These are phyloP conservation scores for Yamadazyma olivae DNA, from an alignment of 805 yeast species.

Conservation along the genomic window DNA sequence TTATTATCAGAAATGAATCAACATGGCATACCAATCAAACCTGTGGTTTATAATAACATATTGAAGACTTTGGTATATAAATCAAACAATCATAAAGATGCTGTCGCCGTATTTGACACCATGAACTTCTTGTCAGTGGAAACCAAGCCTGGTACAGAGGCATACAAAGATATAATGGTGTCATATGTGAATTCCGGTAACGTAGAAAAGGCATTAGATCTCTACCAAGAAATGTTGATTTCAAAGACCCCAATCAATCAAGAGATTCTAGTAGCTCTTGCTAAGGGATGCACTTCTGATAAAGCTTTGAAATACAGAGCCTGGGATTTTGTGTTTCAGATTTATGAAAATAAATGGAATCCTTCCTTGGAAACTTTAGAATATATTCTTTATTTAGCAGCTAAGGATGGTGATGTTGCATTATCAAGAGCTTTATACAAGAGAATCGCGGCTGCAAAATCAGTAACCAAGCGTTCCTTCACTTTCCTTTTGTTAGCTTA, in stretches of 20 bases:
- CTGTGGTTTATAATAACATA: constrained; percentile 51
- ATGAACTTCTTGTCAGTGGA: constrained; percentile 74
- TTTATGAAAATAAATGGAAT: constrained; percentile 44
- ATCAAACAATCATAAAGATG: constrained; percentile 51
- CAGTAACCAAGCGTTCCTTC: constrained; percentile 39
- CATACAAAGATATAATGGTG: constrained; percentile 71
- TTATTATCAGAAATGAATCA: constrained; percentile 36
- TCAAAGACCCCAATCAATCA: constrained; percentile 28
- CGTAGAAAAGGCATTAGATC: constrained; percentile 71
- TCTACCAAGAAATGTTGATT: constrained; percentile 64
- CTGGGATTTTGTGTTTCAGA: constrained; percentile 75
- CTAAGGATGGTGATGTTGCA: constrained; percentile 73
- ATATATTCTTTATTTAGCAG: constrained; percentile 72
- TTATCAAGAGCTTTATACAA: constrained; percentile 66
- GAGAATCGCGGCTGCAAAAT: constrained; percentile 35
- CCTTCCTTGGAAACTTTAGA: constrained; percentile 53
- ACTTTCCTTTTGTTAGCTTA: constrained; percentile 50
- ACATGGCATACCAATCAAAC: constrained; percentile 38
- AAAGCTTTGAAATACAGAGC: constrained; percentile 51
- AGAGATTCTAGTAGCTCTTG: constrained; percentile 49
- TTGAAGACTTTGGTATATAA: constrained; percentile 59
- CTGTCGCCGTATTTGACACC: constrained; percentile 72
- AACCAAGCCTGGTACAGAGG: constrained; percentile 63
- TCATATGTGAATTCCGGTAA: constrained; percentile 61
- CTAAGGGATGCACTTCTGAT: constrained; percentile 63